Percentiles rank a stretch among this genome's conserved stretches.
Conservation (phyloP, 2,329 filamentous ascomycete species). For the Elsinoe australis region DNA sequence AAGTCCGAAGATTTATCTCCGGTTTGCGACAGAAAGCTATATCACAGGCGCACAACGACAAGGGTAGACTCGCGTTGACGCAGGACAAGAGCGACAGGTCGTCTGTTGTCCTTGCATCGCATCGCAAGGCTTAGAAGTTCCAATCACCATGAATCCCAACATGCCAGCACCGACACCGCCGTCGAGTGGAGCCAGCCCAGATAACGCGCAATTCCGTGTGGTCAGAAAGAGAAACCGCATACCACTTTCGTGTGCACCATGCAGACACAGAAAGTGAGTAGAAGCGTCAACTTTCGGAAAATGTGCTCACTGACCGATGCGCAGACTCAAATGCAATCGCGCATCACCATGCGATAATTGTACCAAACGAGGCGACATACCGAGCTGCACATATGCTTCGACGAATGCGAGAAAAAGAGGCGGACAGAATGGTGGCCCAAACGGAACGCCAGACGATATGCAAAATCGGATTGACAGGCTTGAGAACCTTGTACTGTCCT, state of each 20-base stretch:
- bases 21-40: neutral
- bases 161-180: conserved; percentile 56
- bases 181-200: conserved; percentile 71
- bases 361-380: conserved; percentile 73
- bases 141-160: conserved; percentile 12
- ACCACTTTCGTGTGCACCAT: conserved; percentile 84
- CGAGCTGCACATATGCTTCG: conserved; percentile 76
- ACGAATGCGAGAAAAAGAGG: conserved; percentile 64
- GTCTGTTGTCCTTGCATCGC: too few relatives aligned
- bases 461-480: conserved; percentile 94
- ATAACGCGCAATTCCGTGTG: conserved; percentile 70
- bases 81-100: too few relatives aligned
- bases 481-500: conserved; percentile 80
- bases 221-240: conserved; percentile 88
- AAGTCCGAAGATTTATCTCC: too few relatives aligned
- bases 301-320: conserved; percentile 34
- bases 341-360: conserved; percentile 90
- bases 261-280: conserved; percentile 78
- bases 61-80: neutral
- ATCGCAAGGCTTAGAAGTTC: too few relatives aligned
- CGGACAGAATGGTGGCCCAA: conserved; percentile 27
- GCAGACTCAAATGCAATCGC: conserved; percentile 82
- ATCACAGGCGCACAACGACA: conserved; percentile 6
- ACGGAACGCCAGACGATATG: conserved; percentile 79
- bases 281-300: neutral